A percentile compares a stretch with the other conserved stretches of the same genome.
phyloP scores from a whole-genome alignment of 2,329 filamentous ascomycete genomes.

The Fusarium hainanense region DNA sequence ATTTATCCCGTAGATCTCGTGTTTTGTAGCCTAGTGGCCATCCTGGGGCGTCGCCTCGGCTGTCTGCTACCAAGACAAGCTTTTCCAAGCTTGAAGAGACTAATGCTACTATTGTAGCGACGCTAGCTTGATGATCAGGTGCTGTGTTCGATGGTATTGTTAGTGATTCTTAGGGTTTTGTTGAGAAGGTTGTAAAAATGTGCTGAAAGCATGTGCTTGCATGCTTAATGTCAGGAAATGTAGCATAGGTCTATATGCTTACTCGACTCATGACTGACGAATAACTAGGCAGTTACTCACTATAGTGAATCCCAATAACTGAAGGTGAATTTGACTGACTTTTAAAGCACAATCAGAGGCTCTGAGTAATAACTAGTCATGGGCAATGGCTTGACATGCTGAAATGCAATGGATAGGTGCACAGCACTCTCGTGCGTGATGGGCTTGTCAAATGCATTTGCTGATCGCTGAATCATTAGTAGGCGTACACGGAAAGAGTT shows the following conservation, averaged over 20 bases:
- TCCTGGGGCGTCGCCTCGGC: neutral
- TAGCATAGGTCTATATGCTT: neutral
- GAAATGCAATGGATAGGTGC: neutral
- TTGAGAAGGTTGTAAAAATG: no score
- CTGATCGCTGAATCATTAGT: neutral
- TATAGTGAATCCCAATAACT: neutral
- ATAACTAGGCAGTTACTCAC: neutral
- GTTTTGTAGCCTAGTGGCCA: neutral
- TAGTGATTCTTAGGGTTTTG: neutral
- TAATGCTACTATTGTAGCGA: neutral
- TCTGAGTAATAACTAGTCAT: neutral
- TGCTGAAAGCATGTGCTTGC: neutral
- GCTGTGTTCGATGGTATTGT: neutral
- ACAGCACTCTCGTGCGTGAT: neutral
- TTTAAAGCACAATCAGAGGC: neutral
- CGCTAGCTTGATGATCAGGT: neutral
- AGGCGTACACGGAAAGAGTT: rapidly evolving
- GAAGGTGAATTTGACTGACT: neutral
- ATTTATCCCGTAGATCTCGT: no score
- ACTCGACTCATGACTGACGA: neutral
- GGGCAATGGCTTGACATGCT: neutral
- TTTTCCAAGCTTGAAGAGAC: neutral
- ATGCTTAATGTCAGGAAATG: neutral
- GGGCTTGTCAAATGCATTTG: neutral
- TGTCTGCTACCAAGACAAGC: neutral